Evolutionary conservation across 2,329 filamentous ascomycete genomes (phyloP).

Genomic region (Paracoccidioides lutzii): DNA sequence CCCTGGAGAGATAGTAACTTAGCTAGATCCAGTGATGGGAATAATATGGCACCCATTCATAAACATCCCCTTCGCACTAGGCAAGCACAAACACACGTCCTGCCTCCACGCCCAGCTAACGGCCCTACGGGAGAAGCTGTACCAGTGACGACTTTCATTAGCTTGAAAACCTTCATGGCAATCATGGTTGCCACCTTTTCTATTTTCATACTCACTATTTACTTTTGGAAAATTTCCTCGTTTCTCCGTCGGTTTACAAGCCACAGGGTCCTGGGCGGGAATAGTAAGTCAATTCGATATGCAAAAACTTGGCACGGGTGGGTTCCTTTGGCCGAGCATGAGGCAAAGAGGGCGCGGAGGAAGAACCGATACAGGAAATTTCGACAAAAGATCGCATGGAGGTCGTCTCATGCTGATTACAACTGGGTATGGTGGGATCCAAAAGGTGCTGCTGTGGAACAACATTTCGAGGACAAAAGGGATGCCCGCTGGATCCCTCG

Average conservation of each 20-base stretch:
- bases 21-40: neutral
- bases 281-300: slow-evolving; percentile 21
- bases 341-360: slow-evolving; percentile 18
- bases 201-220: slow-evolving; percentile 26
- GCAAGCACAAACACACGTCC: slow-evolving; percentile 9
- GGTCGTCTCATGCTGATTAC: slow-evolving; percentile 24
- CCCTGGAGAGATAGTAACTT: neutral
- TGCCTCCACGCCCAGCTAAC: slow-evolving; percentile 17
- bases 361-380: slow-evolving; percentile 13
- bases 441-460: slow-evolving; percentile 11
- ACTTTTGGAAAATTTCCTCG: slow-evolving; percentile 28
- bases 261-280: slow-evolving; percentile 23
- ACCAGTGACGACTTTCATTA: slow-evolving; percentile 17
- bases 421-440: slow-evolving; percentile 32
- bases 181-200: slow-evolving; percentile 25
- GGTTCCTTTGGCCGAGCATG: slow-evolving; percentile 22
- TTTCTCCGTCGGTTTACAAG: slow-evolving; percentile 26
- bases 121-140: slow-evolving; percentile 14
- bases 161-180: slow-evolving; percentile 19
- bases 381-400: slow-evolving; percentile 22
- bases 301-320: slow-evolving; percentile 33
- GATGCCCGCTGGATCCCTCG: slow-evolving; percentile 16
- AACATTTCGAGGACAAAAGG: slow-evolving; percentile 12
- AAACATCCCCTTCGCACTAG: neutral
- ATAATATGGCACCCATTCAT: slow-evolving; percentile 11